Evolutionary conservation across 352 stramenopile genomes (phyloP), one percentile per base, ranked within the genome.

Genomic region (Globisporangium irregulare): DNA sequence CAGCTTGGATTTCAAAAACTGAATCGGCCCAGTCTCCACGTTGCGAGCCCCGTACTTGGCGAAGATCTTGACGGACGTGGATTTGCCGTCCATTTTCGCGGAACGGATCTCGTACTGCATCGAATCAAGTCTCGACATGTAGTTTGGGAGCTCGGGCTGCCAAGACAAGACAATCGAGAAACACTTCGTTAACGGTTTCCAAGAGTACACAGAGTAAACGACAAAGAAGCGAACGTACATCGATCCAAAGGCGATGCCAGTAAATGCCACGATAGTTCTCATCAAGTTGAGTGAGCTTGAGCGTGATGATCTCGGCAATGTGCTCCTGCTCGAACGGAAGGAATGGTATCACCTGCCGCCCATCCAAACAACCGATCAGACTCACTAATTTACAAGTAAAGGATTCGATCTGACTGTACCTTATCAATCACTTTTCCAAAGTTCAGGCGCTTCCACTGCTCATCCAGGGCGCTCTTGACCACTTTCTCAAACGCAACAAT

Each of bases 361-460:
- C 29, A 32, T 27, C 4, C 15, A 20, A 27, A 48, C 12, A 36
- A 18, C 22, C 64, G 60, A 48, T 22, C 5, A n/a, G 4, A 50
- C 10, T 32, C 24, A 70, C 29, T 64, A 36, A n/a, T 15, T 12
- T 29, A 38, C 67, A 34, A 8, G 5, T n/a, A 7, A 48, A 38
- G 20, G 1, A 5, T 1, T 43, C 10, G 10, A 38, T 29, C 2
- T n/a, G 4, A 3, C 70, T 32, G 25, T 64, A 92, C 86, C 75
- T 91, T 80, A 67, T 94, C 79, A 50, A 97, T 90, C 78, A 96
- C 91, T 69, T 97, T 97, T 27, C 86, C 89, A 76, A 97, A 97
- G 29, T 92, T 81, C n/a, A 97, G 74, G 8, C 90, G 76, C 60
- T 91, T 87, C 90, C 90, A 97, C 64, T 97, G 89, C 9, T 79